phyloP scores from a whole-genome alignment of 148 eudicot genomes.

The Vaccinium vitisidaea region DNA sequence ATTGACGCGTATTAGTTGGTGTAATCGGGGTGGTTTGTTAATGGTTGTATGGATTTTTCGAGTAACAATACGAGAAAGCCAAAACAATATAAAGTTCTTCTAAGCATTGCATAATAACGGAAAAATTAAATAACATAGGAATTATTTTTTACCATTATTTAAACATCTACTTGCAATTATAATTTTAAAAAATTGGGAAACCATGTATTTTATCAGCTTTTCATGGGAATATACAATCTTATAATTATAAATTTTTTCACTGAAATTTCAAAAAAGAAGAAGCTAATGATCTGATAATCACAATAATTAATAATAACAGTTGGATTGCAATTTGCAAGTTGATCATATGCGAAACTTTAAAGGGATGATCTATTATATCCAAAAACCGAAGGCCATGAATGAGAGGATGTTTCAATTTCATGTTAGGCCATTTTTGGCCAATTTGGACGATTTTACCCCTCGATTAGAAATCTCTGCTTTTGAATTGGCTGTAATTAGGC shows the following conservation, averaged over 20 bases:
- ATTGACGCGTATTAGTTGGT: not conserved
- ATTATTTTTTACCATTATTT: not conserved
- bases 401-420: too few species aligned
- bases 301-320: not conserved
- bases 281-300: not conserved
- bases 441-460: too few species aligned
- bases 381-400: too few species aligned
- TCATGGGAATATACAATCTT: not conserved
- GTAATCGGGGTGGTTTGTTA: not conserved
- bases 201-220: not conserved
- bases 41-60: not conserved
- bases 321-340: conserved; percentile 3
- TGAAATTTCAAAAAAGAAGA: not conserved
- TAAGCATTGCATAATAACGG: too few species aligned
- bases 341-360: not conserved
- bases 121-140: not conserved
- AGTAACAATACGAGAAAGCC: too few species aligned
- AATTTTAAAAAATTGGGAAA: not conserved
- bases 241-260: too few species aligned
- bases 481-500: too few species aligned
- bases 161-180: not conserved
- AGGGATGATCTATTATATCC: not conserved
- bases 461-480: too few species aligned
- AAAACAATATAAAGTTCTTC: too few species aligned
- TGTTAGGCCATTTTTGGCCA: too few species aligned